Evolutionary conservation across 2,329 filamentous ascomycete genomes (phyloP), one percentile per base, ranked within the genome.

Genomic region (Rutstroemia sp.): DNA sequence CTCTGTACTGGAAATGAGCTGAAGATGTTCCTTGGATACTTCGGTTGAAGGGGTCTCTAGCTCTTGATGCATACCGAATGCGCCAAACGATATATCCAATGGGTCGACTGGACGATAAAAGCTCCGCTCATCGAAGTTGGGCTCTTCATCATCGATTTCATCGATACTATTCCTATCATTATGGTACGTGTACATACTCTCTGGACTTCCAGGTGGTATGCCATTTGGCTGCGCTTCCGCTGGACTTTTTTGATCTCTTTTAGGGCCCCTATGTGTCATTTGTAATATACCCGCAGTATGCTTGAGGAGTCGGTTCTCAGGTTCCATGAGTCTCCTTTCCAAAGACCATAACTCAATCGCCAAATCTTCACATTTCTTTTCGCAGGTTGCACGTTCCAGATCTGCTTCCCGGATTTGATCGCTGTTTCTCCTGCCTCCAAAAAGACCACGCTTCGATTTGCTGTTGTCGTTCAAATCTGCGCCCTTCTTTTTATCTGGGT

Each of bases 241-340:
- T 37, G 70, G 71, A 2, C 74, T 71, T 14, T 72, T 72, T 3
- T 73, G 65, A 54, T 74, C 74, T 63, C 78, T 75, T 62, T 78
- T 77, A n/a, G 87, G 77, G 0, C 82, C 83, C 65, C 86, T 87
- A 72, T 97, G 92, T 8, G 92, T 95, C 71, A 95, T 81, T 69
- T 96, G 91, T 54, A 99, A 75, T 41, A 99, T 89, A 46, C 90
- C 92, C 14, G 94, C 92, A 0, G 92, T 97, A 70, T 99, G 94
- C 70, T 92, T 85, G 51, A 97, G 75, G 46, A 99, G 75, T 60
- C 84, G 82, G 65, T 81, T 82, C 66, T 95, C 88, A 8, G 89
- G 81, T 58, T 87, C 80, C 74, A 90, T 85, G 58, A 87, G 75
- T 62, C 87, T 77, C 70, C 88, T 88, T 71, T 96, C 90, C 56